Percentiles rank a stretch among this genome's conserved stretches.
Evolutionary conservation across 768 basidiomycete species (phyloP).

Genomic region (Mycena crocata): DNA sequence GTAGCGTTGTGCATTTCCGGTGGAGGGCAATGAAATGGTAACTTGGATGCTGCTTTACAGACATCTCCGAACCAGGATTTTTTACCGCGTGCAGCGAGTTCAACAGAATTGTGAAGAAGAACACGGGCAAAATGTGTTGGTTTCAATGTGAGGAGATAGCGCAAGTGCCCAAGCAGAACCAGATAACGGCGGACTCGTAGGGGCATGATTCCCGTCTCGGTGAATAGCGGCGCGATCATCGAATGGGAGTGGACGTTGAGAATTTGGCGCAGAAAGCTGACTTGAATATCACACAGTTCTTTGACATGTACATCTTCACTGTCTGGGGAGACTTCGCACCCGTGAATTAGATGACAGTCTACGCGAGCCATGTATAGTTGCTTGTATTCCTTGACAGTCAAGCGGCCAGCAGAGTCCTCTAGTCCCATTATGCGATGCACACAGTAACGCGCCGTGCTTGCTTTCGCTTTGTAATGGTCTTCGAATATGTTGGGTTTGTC

Average conservation of each 20-base stretch:
- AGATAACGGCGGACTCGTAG: too few species aligned
- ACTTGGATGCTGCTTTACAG: too few species aligned
- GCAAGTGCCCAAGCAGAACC: neutral
- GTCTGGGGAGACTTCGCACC: neutral
- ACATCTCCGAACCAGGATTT: neutral
- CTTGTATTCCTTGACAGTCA: too few species aligned
- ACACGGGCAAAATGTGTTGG: neutral
- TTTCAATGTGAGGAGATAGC: neutral
- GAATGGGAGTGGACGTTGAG: too few species aligned
- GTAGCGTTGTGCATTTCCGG: neutral
- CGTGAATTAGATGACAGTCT: too few species aligned
- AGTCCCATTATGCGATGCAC: too few species aligned
- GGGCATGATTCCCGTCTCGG: neutral
- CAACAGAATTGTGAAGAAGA: too few species aligned
- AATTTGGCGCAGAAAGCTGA: neutral
- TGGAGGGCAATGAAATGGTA: neutral
- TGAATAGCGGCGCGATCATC: neutral
- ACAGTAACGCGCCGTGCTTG: too few species aligned
- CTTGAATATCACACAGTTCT: neutral
- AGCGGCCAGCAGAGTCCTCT: too few species aligned
- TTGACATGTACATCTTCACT: neutral
- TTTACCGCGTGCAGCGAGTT: neutral
- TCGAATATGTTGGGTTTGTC: too few species aligned
- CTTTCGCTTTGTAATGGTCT: too few species aligned
- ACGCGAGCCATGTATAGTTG: too few species aligned